Percentiles rank a stretch among this genome's conserved stretches.
These are phyloP conservation scores for Coemansia guatemalensis DNA, from an alignment of 192 early-diverging fungal species.

Conservation along the genomic window DNA sequence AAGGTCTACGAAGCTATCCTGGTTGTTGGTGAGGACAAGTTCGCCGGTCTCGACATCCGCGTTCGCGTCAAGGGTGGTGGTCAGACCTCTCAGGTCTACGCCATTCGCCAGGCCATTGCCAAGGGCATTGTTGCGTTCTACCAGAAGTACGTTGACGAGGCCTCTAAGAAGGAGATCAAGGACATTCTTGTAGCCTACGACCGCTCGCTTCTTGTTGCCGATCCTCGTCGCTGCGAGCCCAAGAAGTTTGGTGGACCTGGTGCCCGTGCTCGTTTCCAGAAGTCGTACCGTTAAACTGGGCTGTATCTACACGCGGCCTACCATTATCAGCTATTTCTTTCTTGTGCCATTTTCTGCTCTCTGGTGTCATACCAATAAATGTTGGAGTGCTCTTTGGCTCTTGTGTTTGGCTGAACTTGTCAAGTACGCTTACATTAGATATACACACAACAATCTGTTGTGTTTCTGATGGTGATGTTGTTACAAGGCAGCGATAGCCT, in stretches of 20 bases:
- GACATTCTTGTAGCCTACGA: constrained; percentile 87
- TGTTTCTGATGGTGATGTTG: neutral
- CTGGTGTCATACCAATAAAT: constrained; percentile 44
- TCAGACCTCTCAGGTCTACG: constrained; percentile 95
- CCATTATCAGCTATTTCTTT: constrained; percentile 4
- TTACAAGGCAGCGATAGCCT: no score
- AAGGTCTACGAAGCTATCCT: constrained; percentile 99
- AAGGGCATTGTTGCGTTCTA: constrained; percentile 99
- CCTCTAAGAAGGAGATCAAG: constrained; percentile 99
- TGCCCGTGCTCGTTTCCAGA: constrained; percentile 95
- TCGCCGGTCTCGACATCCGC: constrained; percentile 95
- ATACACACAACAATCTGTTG: neutral
- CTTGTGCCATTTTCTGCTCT: constrained; percentile 37
- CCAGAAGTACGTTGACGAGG: constrained; percentile 99
- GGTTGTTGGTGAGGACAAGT: constrained; percentile 94
- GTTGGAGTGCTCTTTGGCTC: constrained; percentile 25
- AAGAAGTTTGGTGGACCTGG: constrained; percentile 99
- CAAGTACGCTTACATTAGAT: neutral
- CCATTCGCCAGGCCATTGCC: constrained; percentile 98
- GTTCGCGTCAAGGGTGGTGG: constrained; percentile 97
- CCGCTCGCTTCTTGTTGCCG: constrained; percentile 96
- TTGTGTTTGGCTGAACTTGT: neutral
- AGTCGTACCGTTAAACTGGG: constrained; percentile 82
- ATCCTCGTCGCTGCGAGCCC: constrained; percentile 98
- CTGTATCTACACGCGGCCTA: constrained; percentile 4